These are phyloP conservation scores for Ascochyta pisi DNA, from an alignment of 2,329 filamentous ascomycete species.

Conservation along the genomic window DNA sequence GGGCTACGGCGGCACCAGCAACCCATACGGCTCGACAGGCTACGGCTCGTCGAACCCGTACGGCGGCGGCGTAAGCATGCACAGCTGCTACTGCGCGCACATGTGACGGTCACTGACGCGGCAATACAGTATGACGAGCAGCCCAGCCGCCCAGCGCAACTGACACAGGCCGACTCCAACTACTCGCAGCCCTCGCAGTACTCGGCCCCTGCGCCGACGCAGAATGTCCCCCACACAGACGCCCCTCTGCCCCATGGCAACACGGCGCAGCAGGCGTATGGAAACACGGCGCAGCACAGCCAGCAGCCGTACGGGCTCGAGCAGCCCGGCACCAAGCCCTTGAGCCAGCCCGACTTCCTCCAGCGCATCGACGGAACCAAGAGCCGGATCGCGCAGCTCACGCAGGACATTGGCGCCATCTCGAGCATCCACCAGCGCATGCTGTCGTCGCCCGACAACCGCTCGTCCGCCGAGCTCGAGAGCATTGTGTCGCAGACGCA, in stretches of 20 bases:
- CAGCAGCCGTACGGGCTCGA: conserved; percentile 48
- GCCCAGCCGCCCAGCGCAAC: conserved; percentile 33
- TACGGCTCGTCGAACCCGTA: conserved; percentile 43
- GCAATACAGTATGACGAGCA: conserved; percentile 31
- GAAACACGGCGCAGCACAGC: conserved; percentile 27
- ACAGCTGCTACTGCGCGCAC: conserved; percentile 10
- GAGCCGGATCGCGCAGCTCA: conserved; percentile 70
- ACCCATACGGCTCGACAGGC: conserved; percentile 49
- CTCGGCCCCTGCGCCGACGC: conserved; percentile 38
- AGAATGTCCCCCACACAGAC: conserved; percentile 27
- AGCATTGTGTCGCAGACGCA: conserved; percentile 73
- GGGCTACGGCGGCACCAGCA: conserved; percentile 35
- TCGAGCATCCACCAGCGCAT: conserved; percentile 74
- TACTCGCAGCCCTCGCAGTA: conserved; percentile 51
- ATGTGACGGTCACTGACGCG: conserved; percentile 18
- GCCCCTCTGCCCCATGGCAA: conserved; percentile 20
- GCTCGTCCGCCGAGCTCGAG: conserved; percentile 65
- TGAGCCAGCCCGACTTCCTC: conserved; percentile 73
- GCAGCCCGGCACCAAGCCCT: conserved; percentile 59
- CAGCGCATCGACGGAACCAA: conserved; percentile 71
- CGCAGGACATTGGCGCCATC: conserved; percentile 71
- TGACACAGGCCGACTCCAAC: conserved; percentile 45
- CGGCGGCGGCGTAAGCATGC: conserved; percentile 32
- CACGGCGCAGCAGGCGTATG: conserved; percentile 26
- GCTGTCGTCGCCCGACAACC: conserved; percentile 68